Percentiles rank a stretch among this genome's conserved stretches.
Conservation (phyloP, 2,329 filamentous ascomycete genomes). For the Fusarium xyrophilum region DNA sequence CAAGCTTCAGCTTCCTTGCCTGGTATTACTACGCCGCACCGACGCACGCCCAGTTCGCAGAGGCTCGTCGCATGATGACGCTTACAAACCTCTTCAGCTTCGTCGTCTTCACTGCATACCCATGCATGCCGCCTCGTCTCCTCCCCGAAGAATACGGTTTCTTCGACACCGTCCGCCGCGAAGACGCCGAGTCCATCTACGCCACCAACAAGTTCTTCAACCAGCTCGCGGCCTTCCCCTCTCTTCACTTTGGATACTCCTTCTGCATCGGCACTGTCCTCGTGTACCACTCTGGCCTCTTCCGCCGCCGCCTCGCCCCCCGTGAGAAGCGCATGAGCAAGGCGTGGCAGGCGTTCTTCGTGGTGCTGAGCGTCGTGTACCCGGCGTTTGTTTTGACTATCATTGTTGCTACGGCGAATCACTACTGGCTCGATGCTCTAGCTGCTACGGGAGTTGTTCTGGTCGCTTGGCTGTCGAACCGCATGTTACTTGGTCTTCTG, state of each 20-base stretch:
- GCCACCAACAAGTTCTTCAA: constrained; percentile 66
- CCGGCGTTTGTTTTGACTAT: constrained; percentile 61
- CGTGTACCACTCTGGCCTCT: constrained; percentile 58
- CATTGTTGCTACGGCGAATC: constrained; percentile 69
- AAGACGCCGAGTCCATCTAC: constrained; percentile 64
- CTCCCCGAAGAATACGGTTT: constrained; percentile 64
- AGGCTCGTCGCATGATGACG: constrained; percentile 52
- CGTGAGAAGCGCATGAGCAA: constrained; percentile 44
- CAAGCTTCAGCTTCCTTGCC: constrained; percentile 60
- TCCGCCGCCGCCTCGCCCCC: constrained; percentile 44
- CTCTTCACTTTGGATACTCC: constrained; percentile 63
- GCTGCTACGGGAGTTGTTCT: constrained; percentile 68
- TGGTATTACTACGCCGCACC: constrained; percentile 68
- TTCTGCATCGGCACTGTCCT: constrained; percentile 62
- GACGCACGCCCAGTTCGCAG: constrained; percentile 47
- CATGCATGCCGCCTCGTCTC: constrained; percentile 64
- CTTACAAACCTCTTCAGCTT: constrained; percentile 64
- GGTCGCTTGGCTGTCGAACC: constrained; percentile 62
- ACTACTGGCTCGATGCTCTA: constrained; percentile 70
- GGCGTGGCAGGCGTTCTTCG: constrained; percentile 41
- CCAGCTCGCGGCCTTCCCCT: constrained; percentile 64
- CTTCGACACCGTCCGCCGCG: constrained; percentile 61
- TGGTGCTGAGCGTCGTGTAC: constrained; percentile 56
- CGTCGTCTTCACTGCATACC: constrained; percentile 61
- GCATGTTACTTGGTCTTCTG: constrained; percentile 64